These are phyloP conservation scores for Xylaria sp. DNA, from an alignment of 2,329 filamentous ascomycete species.

Conservation along the genomic window DNA sequence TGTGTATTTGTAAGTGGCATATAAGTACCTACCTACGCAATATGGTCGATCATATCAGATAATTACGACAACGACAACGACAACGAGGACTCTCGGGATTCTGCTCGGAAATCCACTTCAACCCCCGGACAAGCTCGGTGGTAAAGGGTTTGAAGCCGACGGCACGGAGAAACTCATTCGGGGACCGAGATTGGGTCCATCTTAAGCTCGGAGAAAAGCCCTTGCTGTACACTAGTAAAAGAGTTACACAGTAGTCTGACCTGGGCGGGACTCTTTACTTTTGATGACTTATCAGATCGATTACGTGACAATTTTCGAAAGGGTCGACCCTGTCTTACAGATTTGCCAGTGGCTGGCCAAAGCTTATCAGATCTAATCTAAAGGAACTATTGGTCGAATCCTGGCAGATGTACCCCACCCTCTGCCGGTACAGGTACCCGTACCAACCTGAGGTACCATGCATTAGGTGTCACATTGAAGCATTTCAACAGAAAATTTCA, in stretches of 20 bases:
- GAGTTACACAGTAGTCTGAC: too few relatives aligned
- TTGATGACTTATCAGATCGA: slow-evolving; percentile 30
- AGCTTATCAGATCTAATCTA: slow-evolving; percentile 37
- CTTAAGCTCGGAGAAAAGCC: background rate
- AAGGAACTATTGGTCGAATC: slow-evolving; percentile 18
- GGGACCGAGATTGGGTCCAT: slow-evolving; percentile 16
- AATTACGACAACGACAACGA: background rate
- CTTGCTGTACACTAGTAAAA: too few relatives aligned
- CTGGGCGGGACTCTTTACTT: too few relatives aligned
- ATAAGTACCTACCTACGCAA: too few relatives aligned
- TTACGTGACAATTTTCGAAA: slow-evolving; percentile 9
- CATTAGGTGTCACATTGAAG: too few relatives aligned
- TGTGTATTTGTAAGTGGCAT: too few relatives aligned
- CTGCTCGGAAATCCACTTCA: slow-evolving; percentile 7
- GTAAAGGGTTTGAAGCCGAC: slow-evolving; percentile 26
- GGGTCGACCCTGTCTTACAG: background rate
- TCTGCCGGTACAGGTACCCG: background rate
- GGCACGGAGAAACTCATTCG: slow-evolving; percentile 27
- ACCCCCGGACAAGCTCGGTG: slow-evolving; percentile 34
- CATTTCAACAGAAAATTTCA: too few relatives aligned
- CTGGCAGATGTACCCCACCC: background rate
- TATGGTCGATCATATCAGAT: background rate
- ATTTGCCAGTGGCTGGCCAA: background rate
- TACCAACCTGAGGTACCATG: background rate
- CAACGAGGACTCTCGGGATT: background rate